phyloP scores from a whole-genome alignment of 2,329 filamentous ascomycete species.

The Colletotrichum horii region DNA sequence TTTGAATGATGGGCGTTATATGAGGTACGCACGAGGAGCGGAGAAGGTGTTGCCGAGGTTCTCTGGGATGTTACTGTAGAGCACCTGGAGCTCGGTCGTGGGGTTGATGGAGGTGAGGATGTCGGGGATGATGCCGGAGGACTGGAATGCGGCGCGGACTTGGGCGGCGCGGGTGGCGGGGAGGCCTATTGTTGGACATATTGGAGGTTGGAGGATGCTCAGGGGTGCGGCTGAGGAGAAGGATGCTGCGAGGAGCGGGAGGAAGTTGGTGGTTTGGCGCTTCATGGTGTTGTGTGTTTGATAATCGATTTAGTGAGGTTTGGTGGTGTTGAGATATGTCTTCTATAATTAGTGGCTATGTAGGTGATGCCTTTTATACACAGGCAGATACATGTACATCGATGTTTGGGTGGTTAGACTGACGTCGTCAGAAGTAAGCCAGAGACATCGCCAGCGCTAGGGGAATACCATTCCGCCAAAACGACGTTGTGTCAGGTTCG shows the following conservation, averaged over 20 bases:
- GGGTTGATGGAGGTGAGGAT: not conserved
- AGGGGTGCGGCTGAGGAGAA: not conserved
- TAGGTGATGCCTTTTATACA: too few relatives aligned
- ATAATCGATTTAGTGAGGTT: too few relatives aligned
- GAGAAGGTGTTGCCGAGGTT: not conserved
- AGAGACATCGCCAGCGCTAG: rapidly evolving
- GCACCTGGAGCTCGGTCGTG: not conserved
- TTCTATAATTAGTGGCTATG: too few relatives aligned
- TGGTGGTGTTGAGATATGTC: too few relatives aligned
- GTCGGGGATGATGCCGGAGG: not conserved
- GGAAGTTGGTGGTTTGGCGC: rapidly evolving
- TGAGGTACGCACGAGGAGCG: not conserved
- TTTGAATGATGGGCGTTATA: too few relatives aligned
- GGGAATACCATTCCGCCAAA: not conserved
- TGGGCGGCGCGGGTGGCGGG: not conserved
- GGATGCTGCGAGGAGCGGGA: not conserved
- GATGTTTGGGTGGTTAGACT: not conserved
- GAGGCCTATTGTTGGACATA: not conserved
- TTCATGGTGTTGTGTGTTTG: not conserved
- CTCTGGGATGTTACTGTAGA: not conserved
- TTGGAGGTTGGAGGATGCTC: too few relatives aligned
- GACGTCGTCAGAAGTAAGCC: rapidly evolving
- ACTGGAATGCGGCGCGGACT: not conserved
- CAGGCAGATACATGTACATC: too few relatives aligned
- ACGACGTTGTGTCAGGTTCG: not conserved